Evolutionary conservation across 2,329 filamentous ascomycete genomes (phyloP).

Genomic region (Myriosclerotinia duriaeana): DNA sequence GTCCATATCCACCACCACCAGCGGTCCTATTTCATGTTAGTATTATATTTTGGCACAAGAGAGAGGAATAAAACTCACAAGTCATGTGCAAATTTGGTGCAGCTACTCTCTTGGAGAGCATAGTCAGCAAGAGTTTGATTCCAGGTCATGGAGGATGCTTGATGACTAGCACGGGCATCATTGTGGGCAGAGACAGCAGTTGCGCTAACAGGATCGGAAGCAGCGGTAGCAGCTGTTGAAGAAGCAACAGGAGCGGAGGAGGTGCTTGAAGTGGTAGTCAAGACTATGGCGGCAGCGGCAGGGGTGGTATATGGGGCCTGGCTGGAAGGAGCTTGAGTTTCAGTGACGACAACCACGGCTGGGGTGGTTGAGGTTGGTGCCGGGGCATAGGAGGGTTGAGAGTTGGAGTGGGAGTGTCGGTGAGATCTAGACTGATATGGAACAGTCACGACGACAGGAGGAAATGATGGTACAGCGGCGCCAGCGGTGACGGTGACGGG

Average conservation of each 20-base stretch:
- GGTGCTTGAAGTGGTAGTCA: background rate
- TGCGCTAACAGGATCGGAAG: conserved; percentile 24
- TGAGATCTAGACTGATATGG: conserved; percentile 18
- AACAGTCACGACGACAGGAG: conserved; percentile 13
- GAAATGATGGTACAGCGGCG: background rate
- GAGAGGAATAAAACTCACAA: conserved; percentile 56
- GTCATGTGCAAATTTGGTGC: conserved; percentile 74
- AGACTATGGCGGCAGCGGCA: background rate
- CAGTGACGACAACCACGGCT: conserved; percentile 13
- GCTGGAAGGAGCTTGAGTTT: conserved; percentile 4
- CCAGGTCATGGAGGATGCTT: conserved; percentile 65
- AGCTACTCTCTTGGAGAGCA: conserved; percentile 62
- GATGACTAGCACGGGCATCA: conserved; percentile 80
- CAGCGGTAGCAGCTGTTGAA: conserved; percentile 22
- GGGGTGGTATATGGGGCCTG: background rate
- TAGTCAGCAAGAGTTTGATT: conserved; percentile 60
- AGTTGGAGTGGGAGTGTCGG: conserved; percentile 18
- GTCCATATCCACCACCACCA: conserved; percentile 70
- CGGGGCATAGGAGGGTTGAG: conserved; percentile 9
- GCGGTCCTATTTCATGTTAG: conserved; percentile 49
- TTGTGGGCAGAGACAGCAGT: conserved; percentile 61
- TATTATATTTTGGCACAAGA: background rate
- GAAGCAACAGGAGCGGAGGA: background rate
- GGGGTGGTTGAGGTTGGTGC: conserved; percentile 19
- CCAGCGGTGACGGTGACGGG: conserved; percentile 20